Evolutionary conservation across 1,139 yeast species (phyloP).

Genomic region (Pichia sp.): DNA sequence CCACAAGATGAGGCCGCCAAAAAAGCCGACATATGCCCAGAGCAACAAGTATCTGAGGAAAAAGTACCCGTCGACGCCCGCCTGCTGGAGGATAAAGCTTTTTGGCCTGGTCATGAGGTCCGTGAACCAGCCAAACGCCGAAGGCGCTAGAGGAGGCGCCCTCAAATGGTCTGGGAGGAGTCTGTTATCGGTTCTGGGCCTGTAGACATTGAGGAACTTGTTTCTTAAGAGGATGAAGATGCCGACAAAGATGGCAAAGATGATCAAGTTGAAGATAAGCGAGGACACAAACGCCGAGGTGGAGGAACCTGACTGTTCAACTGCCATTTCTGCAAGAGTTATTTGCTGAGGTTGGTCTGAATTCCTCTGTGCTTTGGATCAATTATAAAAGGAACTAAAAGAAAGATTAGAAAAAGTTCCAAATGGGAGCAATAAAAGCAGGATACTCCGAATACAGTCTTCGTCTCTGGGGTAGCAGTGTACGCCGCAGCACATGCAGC

Average conservation of each 20-base stretch:
- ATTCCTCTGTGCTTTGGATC: no score
- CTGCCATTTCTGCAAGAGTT: background rate
- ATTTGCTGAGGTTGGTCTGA: background rate
- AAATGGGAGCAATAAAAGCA: no score
- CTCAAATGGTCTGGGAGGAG: conserved; percentile 56
- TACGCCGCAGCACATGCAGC: no score
- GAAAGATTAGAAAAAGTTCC: no score
- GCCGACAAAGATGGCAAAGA: conserved; percentile 50
- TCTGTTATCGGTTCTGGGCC: conserved; percentile 59
- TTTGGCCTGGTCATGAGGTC: conserved; percentile 57
- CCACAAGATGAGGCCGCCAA: conserved; percentile 45
- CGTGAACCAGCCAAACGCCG: conserved; percentile 59
- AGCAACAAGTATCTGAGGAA: conserved; percentile 54
- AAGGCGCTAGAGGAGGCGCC: conserved; percentile 60
- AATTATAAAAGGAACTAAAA: no score
- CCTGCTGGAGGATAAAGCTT: conserved; percentile 61
- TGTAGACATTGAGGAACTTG: conserved; percentile 57
- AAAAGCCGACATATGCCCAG: conserved; percentile 38
- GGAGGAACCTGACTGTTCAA: conserved; percentile 38
- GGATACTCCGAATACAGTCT: no score
- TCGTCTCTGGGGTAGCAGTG: no score
- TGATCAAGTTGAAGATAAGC: conserved; percentile 48
- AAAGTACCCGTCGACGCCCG: conserved; percentile 73
- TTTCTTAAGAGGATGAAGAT: conserved; percentile 52
- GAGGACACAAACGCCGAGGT: conserved; percentile 64